Evolutionary conservation across 208 protist species (phyloP).

Genomic region (Trypanosoma rangeli): DNA sequence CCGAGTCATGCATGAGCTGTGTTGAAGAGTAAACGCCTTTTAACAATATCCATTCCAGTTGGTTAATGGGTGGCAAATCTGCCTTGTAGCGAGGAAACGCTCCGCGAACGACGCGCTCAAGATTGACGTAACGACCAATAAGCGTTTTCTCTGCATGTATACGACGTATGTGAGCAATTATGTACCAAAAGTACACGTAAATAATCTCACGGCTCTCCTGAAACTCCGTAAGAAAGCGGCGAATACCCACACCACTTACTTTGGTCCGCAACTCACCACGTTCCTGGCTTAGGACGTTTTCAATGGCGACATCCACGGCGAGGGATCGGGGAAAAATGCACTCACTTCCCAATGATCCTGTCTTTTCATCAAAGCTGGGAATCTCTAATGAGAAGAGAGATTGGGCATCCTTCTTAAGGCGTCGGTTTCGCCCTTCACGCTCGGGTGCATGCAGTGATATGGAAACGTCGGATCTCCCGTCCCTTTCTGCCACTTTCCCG

Average conservation of each 20-base stretch:
- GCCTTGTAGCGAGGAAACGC: constrained; percentile 40
- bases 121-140: constrained; percentile 42
- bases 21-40: constrained; percentile 1
- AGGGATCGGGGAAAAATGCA: constrained; percentile 23
- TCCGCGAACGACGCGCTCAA: constrained; percentile 41
- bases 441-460: neutral
- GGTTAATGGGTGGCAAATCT: constrained; percentile 21
- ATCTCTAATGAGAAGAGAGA: constrained; percentile 44
- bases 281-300: constrained; percentile 42
- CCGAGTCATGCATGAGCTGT: neutral
- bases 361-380: constrained; percentile 27
- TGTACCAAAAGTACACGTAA: constrained; percentile 65
- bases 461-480: neutral
- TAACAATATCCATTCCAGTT: constrained; percentile 25
- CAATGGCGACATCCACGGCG: constrained; percentile 34
- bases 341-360: constrained; percentile 6
- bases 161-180: constrained; percentile 50
- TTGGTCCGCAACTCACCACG: constrained; percentile 32
- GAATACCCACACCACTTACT: constrained; percentile 51
- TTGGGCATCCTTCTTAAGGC: constrained; percentile 35
- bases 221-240: constrained; percentile 43
- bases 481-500: neutral
- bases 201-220: constrained; percentile 43
- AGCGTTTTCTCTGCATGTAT: constrained; percentile 44
- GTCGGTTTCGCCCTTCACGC: constrained; percentile 19